Evolutionary conservation across 805 yeast species (phyloP), one percentile per base, ranked within the genome.

Genomic region (Kazachstania taianensis): DNA sequence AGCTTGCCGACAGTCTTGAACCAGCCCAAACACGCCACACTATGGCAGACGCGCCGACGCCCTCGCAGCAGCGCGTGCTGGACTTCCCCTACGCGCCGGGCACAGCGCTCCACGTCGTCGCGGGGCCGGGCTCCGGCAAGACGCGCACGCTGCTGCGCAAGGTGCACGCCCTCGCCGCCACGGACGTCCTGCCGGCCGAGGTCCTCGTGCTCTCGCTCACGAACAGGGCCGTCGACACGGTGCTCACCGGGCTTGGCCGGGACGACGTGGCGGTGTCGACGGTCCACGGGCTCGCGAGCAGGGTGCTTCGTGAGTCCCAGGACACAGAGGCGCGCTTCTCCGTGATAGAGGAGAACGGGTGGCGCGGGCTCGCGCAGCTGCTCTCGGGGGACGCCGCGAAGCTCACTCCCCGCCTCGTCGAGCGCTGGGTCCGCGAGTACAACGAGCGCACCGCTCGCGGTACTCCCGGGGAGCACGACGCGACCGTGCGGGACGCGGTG

Each of bases 51-150:
- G 29, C 7, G 12, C 17, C 66, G 20, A 73, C 80, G 0, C 55
- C 53, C 3, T 52, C 70, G 0, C 85, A 78, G 49, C 40, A 46
- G 31, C 49, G 52, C 12, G 71, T 74, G 5, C 69, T 77, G 7
- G 48, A 55, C 1, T 54, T 55, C 38, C 71, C 75, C 1, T 52
- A 61, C 5, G 49, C 40, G 5, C 59, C 63, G 6, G 52, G 60
- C 13, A 55, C 64, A 6, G 56, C 77, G 0, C 52, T 80, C 5
- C 63, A 71, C 25, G 63, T 80, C 2, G 59, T 66, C 7, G 81
- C 86, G 0, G 85, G 85, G 0, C 85, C 87, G 1, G 86, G 87
- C 4, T 70, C 81, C 7, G 87, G 89, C 2, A 80, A 80, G 48
- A 78, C 86, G 0, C 59, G 62, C 23, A 78, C 85, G 0, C 45